These are phyloP conservation scores for Teratosphaeriaceae sp. DNA, from an alignment of 2,329 filamentous ascomycete species.

Conservation along the genomic window DNA sequence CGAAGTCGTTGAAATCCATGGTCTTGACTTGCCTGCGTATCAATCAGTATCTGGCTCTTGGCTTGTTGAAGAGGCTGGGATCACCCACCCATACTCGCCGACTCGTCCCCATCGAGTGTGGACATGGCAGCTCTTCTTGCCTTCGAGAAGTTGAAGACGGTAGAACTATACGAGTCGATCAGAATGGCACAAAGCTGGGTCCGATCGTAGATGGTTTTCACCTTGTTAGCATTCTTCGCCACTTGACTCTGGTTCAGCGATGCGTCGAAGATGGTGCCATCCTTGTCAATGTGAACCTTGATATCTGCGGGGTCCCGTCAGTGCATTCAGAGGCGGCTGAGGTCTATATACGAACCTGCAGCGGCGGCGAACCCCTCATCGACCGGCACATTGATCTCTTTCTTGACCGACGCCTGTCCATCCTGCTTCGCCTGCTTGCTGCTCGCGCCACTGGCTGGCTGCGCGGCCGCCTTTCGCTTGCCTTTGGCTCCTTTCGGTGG, in stretches of 20 bases:
- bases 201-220: background rate
- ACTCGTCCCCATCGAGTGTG: slow-evolving; percentile 5
- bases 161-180: slow-evolving; percentile 58
- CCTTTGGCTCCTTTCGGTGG: slow-evolving; percentile 6
- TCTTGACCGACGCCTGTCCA: slow-evolving; percentile 10
- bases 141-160: slow-evolving; percentile 52
- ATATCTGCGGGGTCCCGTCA: too few species aligned
- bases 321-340: too few species aligned
- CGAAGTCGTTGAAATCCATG: slow-evolving; percentile 16
- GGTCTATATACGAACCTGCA: too few species aligned
- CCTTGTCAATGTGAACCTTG: slow-evolving; percentile 59
- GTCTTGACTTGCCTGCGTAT: slow-evolving; percentile 14
- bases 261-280: slow-evolving; percentile 67
- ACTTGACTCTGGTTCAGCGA: slow-evolving; percentile 73
- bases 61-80: too few species aligned
- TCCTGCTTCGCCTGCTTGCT: slow-evolving; percentile 2
- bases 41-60: too few species aligned
- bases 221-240: slow-evolving; percentile 62
- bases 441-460: background rate
- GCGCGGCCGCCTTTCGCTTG: slow-evolving; percentile 3
- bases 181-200: background rate
- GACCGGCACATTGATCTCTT: slow-evolving; percentile 39
- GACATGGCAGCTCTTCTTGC: background rate
- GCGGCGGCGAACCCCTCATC: slow-evolving; percentile 36
- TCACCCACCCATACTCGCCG: slow-evolving; percentile 5